Conservation (phyloP, 257 asterid genomes). For the Nicotiana attenuata region DNA sequence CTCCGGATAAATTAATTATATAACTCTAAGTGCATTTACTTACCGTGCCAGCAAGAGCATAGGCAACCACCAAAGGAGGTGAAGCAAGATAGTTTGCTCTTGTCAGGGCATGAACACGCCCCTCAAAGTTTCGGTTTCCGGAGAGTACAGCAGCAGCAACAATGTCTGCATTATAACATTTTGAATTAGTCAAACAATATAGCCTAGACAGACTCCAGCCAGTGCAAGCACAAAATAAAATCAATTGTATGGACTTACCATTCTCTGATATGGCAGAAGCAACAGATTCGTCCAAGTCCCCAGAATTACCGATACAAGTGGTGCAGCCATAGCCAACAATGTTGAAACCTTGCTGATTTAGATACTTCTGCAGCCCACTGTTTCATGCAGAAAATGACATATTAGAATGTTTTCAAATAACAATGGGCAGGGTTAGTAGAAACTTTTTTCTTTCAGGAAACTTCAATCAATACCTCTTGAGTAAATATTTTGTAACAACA, state of each 20-base stretch:
- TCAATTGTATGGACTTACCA: constrained; percentile 34
- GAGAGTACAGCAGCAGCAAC: constrained; percentile 98
- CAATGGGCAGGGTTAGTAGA: neutral
- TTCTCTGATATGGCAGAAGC: constrained; percentile 81
- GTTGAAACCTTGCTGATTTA: constrained; percentile 87
- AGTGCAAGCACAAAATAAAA: neutral
- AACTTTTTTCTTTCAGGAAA: neutral
- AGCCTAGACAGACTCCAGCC: neutral
- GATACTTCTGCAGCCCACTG: constrained; percentile 78
- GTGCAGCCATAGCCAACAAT: constrained; percentile 97
- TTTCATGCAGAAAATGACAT: constrained; percentile 18
- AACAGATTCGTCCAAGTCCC: constrained; percentile 84
- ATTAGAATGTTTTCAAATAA: neutral
- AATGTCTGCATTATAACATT: constrained; percentile 49
- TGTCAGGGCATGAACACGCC: constrained; percentile 94
- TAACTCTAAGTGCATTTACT: constrained; percentile 19
- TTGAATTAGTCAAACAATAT: constrained; percentile 3
- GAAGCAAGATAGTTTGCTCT: constrained; percentile 97
- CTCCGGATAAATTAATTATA: constrained; percentile 3
- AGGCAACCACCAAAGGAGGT: constrained; percentile 96
- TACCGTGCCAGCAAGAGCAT: constrained; percentile 99
- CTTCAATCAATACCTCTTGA: constrained; percentile 52
- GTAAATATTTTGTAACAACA: constrained; percentile 77
- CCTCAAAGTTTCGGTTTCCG: constrained; percentile 92
- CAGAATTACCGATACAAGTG: constrained; percentile 93